These are phyloP conservation scores for Penicillium occitanis DNA, from an alignment of 2,329 filamentous ascomycete genomes.

Conservation along the genomic window DNA sequence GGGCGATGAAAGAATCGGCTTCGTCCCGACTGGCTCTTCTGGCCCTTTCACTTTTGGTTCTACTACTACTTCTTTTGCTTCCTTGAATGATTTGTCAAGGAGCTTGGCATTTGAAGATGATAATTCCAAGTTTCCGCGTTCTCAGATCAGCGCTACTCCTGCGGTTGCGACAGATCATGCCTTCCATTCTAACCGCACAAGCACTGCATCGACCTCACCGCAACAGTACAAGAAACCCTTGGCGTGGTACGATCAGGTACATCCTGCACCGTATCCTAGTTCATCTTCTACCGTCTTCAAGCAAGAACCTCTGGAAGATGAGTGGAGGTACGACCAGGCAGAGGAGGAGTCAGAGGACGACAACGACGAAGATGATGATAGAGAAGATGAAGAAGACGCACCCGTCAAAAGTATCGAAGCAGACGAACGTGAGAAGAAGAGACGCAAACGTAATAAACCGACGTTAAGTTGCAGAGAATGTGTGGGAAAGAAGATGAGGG, in stretches of 20 bases:
- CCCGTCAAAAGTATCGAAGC: background rate
- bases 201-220: background rate
- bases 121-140: background rate
- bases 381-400: background rate
- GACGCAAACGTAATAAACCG: constrained; percentile 21
- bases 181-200: background rate
- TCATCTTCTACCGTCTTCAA: background rate
- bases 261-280: background rate
- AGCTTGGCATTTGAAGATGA: background rate
- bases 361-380: background rate
- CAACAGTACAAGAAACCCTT: background rate
- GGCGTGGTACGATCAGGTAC: constrained; percentile 12
- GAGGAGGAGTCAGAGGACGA: background rate
- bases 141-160: background rate
- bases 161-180: background rate
- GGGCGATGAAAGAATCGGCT: constrained; percentile 2
- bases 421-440: constrained; percentile 6
- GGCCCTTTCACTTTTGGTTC: constrained; percentile 9
- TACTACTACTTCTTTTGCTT: background rate
- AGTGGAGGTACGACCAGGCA: background rate
- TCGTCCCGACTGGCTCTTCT: constrained; percentile 13
- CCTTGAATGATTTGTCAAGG: background rate
- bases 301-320: constrained; percentile 3
- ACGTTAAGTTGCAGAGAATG: constrained; percentile 21
- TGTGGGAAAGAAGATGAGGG: constrained; percentile 22